These are phyloP conservation scores for Fusarium sp. DNA, from an alignment of 2,329 filamentous ascomycete genomes.

Conservation along the genomic window DNA sequence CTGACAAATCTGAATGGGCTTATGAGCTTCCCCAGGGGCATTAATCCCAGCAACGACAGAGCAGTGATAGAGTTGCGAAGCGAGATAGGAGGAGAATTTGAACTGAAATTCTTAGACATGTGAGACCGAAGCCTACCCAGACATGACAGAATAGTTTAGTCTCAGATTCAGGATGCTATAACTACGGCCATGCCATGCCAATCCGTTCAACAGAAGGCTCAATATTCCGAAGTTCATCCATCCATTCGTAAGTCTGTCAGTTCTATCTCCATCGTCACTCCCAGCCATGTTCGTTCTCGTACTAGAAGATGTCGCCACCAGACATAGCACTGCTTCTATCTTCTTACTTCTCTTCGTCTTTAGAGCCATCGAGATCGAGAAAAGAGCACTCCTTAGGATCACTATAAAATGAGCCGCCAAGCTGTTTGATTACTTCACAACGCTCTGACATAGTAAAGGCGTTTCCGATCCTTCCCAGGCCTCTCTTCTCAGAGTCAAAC, in stretches of 20 bases:
- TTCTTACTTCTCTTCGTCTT: background rate
- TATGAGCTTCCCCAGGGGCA: background rate
- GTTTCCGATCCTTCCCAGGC: background rate
- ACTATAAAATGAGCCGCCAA: background rate
- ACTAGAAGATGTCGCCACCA: background rate
- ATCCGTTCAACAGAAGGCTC: background rate
- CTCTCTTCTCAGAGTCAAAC: background rate
- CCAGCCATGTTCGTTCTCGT: background rate
- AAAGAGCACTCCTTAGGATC: background rate
- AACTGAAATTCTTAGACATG: background rate
- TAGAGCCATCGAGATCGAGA: background rate
- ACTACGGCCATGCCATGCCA: background rate
- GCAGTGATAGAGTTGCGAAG: background rate
- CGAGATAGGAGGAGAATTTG: background rate
- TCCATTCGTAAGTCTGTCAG: background rate
- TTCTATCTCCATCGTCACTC: background rate
- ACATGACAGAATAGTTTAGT: background rate
- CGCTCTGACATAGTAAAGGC: background rate
- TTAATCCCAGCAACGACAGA: background rate
- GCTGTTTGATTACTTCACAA: background rate
- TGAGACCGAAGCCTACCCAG: background rate
- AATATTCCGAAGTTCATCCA: background rate
- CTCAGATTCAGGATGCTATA: background rate
- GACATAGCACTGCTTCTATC: background rate
- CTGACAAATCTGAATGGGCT: background rate